These are phyloP conservation scores for Ceratobasidium theobromae DNA, from an alignment of 1,284 basidiomycete genomes.

Conservation along the genomic window DNA sequence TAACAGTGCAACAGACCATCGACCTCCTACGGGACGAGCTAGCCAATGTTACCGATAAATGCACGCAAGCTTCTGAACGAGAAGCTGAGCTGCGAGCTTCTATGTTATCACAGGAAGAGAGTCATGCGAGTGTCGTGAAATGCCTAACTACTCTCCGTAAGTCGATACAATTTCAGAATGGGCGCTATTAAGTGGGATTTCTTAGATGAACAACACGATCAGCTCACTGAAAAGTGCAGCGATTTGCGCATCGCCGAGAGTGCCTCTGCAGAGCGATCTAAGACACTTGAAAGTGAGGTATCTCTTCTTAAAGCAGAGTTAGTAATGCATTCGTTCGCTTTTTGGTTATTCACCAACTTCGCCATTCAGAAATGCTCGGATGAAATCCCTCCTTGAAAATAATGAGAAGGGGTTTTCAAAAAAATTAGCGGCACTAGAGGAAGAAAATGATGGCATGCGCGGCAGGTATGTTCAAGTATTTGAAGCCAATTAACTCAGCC, in stretches of 20 bases:
- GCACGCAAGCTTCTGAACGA: slow-evolving; percentile 1
- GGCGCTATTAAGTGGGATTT: background rate
- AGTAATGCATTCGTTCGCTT: background rate
- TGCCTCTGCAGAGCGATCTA: background rate
- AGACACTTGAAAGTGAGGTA: background rate
- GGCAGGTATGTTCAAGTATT: background rate
- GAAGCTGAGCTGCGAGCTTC: background rate
- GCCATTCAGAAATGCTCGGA: background rate
- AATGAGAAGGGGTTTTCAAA: slow-evolving; percentile 10
- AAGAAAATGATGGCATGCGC: background rate
- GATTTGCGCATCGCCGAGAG: background rate
- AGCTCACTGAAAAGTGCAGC: background rate
- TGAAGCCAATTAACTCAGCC: background rate
- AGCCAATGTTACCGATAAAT: background rate
- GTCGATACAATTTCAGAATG: background rate
- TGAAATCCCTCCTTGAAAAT: background rate
- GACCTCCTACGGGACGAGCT: slow-evolving; percentile 23
- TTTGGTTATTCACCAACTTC: background rate
- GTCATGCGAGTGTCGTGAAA: background rate
- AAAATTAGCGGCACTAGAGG: slow-evolving; percentile 1
- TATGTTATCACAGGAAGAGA: background rate
- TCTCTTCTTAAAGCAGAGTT: background rate
- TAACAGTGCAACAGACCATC: background rate
- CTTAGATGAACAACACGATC: slow-evolving; percentile 2
- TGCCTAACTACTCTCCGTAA: slow-evolving; percentile 2